A percentile compares a stretch with the other conserved stretches of the same genome.
phyloP scores from a whole-genome alignment of 208 protist species.

The Trypanosoma caninum region DNA sequence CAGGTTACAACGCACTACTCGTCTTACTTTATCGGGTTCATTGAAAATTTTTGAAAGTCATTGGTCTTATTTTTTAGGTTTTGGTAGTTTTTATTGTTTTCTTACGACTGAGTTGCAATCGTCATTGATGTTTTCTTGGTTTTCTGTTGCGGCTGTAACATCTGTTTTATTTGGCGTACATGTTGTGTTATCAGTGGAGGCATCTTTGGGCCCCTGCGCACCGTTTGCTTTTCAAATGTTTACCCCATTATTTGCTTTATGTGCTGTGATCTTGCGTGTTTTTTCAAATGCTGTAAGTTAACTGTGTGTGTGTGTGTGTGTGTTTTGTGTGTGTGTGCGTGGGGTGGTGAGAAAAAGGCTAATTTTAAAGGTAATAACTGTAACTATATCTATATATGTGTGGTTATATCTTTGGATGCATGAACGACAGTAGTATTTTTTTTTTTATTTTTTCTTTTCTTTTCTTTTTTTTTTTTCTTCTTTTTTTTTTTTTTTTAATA shows the following conservation, averaged over 20 bases:
- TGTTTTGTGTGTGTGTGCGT: not conserved
- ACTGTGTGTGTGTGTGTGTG: not conserved
- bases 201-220: slow-evolving; percentile 29
- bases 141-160: slow-evolving; percentile 38
- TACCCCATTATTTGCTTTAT: slow-evolving; percentile 42
- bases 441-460: not conserved
- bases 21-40: slow-evolving; percentile 25
- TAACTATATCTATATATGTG: no score
- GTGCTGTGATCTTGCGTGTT: slow-evolving; percentile 3
- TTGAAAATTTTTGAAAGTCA: slow-evolving; percentile 55
- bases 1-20: not conserved
- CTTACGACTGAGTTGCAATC: slow-evolving; percentile 31
- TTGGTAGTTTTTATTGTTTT: slow-evolving; percentile 36
- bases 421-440: not conserved
- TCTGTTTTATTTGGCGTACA: slow-evolving; percentile 59
- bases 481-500: not conserved
- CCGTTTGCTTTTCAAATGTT: slow-evolving; percentile 43
- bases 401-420: slow-evolving; percentile 44
- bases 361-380: not conserved
- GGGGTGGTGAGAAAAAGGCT: not conserved
- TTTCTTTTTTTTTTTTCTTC: not conserved
- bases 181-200: slow-evolving; percentile 46
- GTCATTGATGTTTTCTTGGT: slow-evolving; percentile 21
- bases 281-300: not conserved
- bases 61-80: slow-evolving; percentile 64